A percentile compares a stretch with the other conserved stretches of the same genome.
Conservation (phyloP, 2,329 filamentous ascomycete species). For the Fusarium setosum region DNA sequence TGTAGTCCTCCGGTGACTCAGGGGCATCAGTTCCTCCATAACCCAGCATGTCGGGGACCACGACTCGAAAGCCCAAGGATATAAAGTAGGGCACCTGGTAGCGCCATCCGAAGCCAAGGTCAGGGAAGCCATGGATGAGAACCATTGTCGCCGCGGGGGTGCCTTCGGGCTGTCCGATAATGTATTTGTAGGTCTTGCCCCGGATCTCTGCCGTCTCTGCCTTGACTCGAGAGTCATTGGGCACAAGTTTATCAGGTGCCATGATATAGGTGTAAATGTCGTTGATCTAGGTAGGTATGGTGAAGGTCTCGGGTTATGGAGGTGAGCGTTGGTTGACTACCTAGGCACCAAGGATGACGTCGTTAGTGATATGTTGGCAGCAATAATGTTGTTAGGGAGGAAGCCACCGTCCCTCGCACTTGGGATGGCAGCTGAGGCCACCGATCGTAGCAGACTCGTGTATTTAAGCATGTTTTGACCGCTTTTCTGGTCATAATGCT, state of each 20-base stretch:
- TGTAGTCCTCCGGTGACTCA: conserved; percentile 71
- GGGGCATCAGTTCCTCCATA: conserved; percentile 83
- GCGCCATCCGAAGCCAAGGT: conserved; percentile 87
- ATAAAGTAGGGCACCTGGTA: conserved; percentile 85
- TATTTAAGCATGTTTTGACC: neutral
- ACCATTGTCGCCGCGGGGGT: conserved; percentile 61
- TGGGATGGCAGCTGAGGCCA: no score
- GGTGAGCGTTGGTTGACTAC: neutral
- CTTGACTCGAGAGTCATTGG: conserved; percentile 74
- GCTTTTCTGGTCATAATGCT: neutral
- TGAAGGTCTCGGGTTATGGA: neutral
- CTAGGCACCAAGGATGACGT: neutral
- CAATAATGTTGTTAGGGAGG: neutral
- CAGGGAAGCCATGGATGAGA: conserved; percentile 82
- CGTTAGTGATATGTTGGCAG: conserved; percentile 10
- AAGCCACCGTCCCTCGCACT: no score
- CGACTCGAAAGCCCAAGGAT: conserved; percentile 78
- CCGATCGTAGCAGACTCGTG: neutral
- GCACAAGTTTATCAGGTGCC: conserved; percentile 71
- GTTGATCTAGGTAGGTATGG: neutral
- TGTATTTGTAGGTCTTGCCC: conserved; percentile 77
- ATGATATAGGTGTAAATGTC: conserved; percentile 46
- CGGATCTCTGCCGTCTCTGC: conserved; percentile 72
- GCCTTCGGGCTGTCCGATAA: conserved; percentile 62
- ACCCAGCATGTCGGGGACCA: conserved; percentile 88